Conservation (phyloP, 441 rosid species). For the Melastoma candidum region DNA sequence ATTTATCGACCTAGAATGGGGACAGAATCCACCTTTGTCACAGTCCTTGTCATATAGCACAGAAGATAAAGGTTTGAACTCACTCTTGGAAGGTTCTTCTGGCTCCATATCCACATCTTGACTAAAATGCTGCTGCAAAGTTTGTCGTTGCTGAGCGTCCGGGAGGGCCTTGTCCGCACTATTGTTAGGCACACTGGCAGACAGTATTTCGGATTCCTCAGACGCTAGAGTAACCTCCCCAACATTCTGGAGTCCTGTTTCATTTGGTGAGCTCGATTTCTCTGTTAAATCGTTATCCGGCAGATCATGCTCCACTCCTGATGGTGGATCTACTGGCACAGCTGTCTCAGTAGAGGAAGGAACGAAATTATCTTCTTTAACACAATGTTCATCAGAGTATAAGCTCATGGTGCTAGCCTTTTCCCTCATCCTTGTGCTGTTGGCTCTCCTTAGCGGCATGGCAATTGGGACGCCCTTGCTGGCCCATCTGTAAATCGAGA, state of each 20-base stretch:
- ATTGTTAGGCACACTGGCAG: background rate
- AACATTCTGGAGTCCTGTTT: constrained; percentile 4
- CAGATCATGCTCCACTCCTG: constrained; percentile 14
- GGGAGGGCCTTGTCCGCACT: constrained; percentile 16
- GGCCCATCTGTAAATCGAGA: constrained; percentile 96
- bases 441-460: constrained; percentile 35
- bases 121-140: constrained; percentile 13
- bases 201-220: constrained; percentile 6
- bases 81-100: constrained; percentile 22
- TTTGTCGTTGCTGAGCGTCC: constrained; percentile 7
- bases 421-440: constrained; percentile 30
- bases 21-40: constrained; percentile 21
- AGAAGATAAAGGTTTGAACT: constrained; percentile 26
- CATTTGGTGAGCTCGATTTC: constrained; percentile 8
- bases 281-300: constrained; percentile 10
- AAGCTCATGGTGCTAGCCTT: constrained; percentile 29
- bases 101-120: constrained; percentile 11
- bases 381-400: constrained; percentile 22
- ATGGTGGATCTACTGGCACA: constrained; percentile 11
- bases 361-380: constrained; percentile 19
- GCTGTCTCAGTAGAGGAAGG: constrained; percentile 12
- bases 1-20: constrained; percentile 4
- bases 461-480: constrained; percentile 53
- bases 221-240: constrained; percentile 15
- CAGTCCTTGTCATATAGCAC: constrained; percentile 18